Percentiles rank a stretch among this genome's conserved stretches.
phyloP scores from a whole-genome alignment of 2,329 filamentous ascomycete species.

The Ascochyta fabae region DNA sequence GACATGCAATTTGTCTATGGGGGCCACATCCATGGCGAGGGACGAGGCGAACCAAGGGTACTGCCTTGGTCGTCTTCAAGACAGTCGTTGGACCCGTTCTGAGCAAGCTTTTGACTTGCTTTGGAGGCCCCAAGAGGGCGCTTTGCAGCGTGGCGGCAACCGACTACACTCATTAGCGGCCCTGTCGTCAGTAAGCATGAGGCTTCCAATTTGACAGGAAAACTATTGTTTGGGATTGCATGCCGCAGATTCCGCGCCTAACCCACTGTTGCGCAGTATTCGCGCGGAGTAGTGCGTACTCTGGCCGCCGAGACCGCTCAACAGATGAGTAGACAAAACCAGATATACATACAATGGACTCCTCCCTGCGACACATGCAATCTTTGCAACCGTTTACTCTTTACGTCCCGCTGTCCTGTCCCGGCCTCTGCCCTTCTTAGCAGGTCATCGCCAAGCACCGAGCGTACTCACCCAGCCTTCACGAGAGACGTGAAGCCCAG shows the following conservation, averaged over 20 bases:
- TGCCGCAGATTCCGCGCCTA: constrained; percentile 29
- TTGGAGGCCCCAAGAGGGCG: constrained; percentile 17
- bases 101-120: constrained; percentile 10
- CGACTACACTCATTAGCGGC: constrained; percentile 19
- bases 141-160: constrained; percentile 24
- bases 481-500: constrained; percentile 5
- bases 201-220: constrained; percentile 10
- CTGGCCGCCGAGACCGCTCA: constrained; percentile 17
- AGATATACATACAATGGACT: constrained; percentile 8
- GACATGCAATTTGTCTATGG: constrained; percentile 3
- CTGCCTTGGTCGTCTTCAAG: constrained; percentile 12
- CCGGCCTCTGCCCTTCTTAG: not conserved
- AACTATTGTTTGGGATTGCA: constrained; percentile 16
- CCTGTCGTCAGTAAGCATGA: constrained; percentile 20
- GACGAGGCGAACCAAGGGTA: constrained; percentile 9
- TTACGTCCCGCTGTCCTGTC: not conserved
- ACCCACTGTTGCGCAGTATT: constrained; percentile 24
- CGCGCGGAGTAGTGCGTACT: constrained; percentile 27
- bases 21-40: not conserved
- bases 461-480: not conserved
- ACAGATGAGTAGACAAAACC: constrained; percentile 9
- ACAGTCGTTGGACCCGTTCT: constrained; percentile 8
- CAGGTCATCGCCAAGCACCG: not conserved
- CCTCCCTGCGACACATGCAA: not conserved
- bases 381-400: not conserved